Percentiles rank a stretch among this genome's conserved stretches.
Conservation (phyloP, 2,329 filamentous ascomycete genomes). For the Diaporthe amygdali region DNA sequence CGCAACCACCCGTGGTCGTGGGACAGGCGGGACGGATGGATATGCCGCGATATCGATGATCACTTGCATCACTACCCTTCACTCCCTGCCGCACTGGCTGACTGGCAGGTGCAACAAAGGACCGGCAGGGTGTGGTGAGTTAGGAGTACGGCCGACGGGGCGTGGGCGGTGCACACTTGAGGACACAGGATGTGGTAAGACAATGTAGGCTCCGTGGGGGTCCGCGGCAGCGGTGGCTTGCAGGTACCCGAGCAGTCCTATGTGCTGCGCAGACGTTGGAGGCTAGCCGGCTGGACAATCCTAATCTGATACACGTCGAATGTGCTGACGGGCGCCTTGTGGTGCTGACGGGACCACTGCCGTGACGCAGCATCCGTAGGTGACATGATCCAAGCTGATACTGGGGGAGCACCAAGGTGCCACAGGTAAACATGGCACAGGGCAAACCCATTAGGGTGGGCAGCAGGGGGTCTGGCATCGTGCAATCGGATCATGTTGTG, state of each 20-base stretch:
- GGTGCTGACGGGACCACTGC: neutral
- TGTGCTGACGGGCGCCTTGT: constrained; percentile 5
- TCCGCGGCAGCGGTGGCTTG: constrained; percentile 4
- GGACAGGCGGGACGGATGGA: neutral
- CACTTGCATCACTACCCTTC: constrained; percentile 12
- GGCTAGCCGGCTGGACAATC: neutral
- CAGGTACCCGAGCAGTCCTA: neutral
- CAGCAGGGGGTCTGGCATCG: neutral
- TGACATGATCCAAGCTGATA: neutral
- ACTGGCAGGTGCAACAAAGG: neutral
- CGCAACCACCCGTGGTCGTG: neutral
- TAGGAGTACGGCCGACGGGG: neutral
- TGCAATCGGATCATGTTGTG: neutral
- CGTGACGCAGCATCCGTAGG: neutral
- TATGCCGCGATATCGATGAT: neutral
- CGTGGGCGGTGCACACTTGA: neutral
- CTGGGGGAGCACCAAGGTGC: neutral
- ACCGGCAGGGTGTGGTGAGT: neutral
- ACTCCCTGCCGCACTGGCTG: neutral
- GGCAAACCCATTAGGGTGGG: neutral
- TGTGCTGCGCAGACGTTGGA: neutral
- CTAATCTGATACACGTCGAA: constrained; percentile 9
- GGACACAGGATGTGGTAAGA: constrained; percentile 7
- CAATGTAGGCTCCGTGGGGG: constrained; percentile 19
- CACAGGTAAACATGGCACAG: neutral